phyloP scores from a whole-genome alignment of 768 basidiomycete species.

The Amanita jacksonii region DNA sequence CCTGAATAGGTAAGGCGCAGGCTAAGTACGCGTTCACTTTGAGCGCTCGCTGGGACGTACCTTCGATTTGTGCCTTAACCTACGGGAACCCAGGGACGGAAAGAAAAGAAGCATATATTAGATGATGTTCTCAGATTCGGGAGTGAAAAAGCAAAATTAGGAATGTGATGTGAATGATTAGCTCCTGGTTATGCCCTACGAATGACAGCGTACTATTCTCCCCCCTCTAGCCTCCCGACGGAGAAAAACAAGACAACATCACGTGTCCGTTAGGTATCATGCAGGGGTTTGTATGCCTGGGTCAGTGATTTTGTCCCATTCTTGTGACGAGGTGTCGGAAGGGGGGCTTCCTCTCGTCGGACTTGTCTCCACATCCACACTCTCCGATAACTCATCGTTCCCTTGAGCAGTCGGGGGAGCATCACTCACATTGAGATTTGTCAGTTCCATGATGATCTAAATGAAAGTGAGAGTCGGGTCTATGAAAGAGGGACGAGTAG shows the following conservation, averaged over 20 bases:
- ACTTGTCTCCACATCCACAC: constrained; percentile 50
- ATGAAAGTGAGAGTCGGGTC: neutral
- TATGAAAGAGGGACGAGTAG: constrained; percentile 4
- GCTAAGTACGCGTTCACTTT: neutral
- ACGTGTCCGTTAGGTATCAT: constrained; percentile 13
- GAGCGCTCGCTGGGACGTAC: constrained; percentile 40
- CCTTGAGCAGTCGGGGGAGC: neutral
- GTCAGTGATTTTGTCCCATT: constrained; percentile 85
- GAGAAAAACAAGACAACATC: constrained; percentile 8
- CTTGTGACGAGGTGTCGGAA: constrained; percentile 82
- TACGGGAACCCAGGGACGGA: constrained; percentile 21
- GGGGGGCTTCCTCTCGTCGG: constrained; percentile 59
- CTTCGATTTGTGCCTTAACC: constrained; percentile 64
- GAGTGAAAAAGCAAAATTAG: constrained; percentile 14
- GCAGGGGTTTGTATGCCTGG: constrained; percentile 48
- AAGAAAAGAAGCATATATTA: constrained; percentile 49
- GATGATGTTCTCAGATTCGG: constrained; percentile 32
- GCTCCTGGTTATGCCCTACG: constrained; percentile 15
- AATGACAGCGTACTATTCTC: constrained; percentile 13
- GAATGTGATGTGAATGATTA: constrained; percentile 10
- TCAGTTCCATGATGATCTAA: constrained; percentile 59
- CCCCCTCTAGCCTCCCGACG: constrained; percentile 13
- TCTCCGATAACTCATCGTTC: constrained; percentile 16
- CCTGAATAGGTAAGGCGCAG: constrained; percentile 32
- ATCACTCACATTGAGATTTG: constrained; percentile 24